phyloP scores from a whole-genome alignment of 1,284 basidiomycete genomes.

The Coniferiporia sulphurascens region DNA sequence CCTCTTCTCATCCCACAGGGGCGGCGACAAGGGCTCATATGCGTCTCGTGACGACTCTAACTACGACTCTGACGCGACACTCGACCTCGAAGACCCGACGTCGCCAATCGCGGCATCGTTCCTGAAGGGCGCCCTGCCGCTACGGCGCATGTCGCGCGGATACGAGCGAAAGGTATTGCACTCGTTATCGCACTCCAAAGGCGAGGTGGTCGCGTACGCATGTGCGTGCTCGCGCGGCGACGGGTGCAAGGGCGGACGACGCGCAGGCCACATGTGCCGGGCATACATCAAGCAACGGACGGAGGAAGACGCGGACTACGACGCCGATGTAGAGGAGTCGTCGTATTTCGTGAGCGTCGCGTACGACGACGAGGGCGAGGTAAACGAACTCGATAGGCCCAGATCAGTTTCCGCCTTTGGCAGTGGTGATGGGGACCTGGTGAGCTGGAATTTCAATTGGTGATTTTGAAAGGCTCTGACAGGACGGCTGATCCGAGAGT shows the following conservation, averaged over 20 bases:
- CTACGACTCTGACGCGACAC: conserved; percentile 2
- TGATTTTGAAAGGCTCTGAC: neutral
- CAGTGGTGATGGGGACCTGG: neutral
- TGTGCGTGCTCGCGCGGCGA: neutral
- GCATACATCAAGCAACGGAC: neutral
- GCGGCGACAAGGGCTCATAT: neutral
- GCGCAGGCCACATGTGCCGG: neutral
- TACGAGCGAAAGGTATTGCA: neutral
- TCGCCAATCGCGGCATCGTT: neutral
- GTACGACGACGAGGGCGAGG: neutral
- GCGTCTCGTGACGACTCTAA: neutral
- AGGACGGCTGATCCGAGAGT: neutral
- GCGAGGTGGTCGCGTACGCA: neutral
- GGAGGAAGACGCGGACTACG: neutral
- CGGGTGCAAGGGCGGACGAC: neutral
- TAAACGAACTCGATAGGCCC: neutral
- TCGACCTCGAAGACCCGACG: neutral
- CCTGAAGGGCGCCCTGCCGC: neutral
- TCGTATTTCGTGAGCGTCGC: neutral
- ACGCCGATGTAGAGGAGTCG: neutral
- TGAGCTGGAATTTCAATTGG: neutral
- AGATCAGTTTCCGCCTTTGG: neutral
- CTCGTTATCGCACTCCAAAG: neutral
- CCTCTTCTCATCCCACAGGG: neutral
- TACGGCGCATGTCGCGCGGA: conserved; percentile 3